Conservation (phyloP, 768 basidiomycete species). For the Kwoniella pini region DNA sequence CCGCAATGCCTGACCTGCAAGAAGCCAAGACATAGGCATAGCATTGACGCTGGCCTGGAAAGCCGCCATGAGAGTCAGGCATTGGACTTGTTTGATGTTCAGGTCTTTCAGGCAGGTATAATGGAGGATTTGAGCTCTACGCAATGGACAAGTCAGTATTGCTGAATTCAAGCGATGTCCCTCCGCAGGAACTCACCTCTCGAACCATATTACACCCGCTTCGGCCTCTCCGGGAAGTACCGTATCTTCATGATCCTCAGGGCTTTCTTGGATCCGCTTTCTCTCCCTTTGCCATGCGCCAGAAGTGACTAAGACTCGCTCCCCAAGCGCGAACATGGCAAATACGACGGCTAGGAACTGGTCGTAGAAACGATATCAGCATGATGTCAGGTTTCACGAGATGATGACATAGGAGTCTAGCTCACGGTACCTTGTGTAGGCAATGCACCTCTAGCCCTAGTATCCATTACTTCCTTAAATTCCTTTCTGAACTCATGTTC, state of each 20-base stretch:
- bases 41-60: constrained; percentile 92
- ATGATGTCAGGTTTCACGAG: background rate
- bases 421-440: constrained; percentile 30
- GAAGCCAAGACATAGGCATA: constrained; percentile 89
- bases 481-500: constrained; percentile 76
- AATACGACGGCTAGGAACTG: constrained; percentile 80
- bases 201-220: constrained; percentile 48
- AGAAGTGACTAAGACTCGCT: constrained; percentile 63
- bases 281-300: constrained; percentile 45
- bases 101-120: constrained; percentile 88
- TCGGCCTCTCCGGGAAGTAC: constrained; percentile 51
- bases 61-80: constrained; percentile 79
- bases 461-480: constrained; percentile 73
- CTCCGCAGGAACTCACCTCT: constrained; percentile 29
- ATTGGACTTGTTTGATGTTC: constrained; percentile 83
- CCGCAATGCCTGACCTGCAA: constrained; percentile 85
- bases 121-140: constrained; percentile 81
- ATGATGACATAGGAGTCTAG: background rate
- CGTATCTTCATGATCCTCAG: constrained; percentile 81
- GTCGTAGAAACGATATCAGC: background rate
- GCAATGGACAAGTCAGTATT: constrained; percentile 15
- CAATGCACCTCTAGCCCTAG: constrained; percentile 19
- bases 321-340: constrained; percentile 86
- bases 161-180: background rate
- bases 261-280: constrained; percentile 61